Evolutionary conservation across 139 green algal genomes (phyloP), one percentile per base, ranked within the genome.

Genomic region (Chlorella vulgaris): DNA sequence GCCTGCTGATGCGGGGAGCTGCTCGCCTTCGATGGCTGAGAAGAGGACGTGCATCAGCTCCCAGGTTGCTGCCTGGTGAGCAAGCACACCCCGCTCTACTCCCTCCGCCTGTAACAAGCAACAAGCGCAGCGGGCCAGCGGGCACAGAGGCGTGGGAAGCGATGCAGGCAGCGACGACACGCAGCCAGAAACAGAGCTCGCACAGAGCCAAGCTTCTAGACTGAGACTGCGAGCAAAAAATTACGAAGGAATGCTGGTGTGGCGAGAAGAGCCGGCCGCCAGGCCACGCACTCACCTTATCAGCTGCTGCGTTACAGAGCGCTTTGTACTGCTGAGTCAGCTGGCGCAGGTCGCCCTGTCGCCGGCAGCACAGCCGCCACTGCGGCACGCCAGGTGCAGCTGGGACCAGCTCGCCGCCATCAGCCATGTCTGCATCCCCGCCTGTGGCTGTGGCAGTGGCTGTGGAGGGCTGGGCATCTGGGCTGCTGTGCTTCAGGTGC

Each of bases 1-100:
- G 28, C 33, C 31, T 18, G 15, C 31, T 40, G 0, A 3, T 8
- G 43, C 33, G 18, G 55, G 74, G 29, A 10, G 43, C 74, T 71
- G 42, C 70, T 85, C 81, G 3, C 81, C 81, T 15, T 61, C 62
- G 15, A 89, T 67, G 28, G 33, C 33, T 0, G 76, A 67, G 62
- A 93, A 93, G 24, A 93, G 84, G 53, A 90, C 87, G 53, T 92
- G 68, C 21, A 96, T 4, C 50, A 97, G 85, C 75, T 90, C 81
- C 93, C 93, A 97, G 35, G 89, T 86, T 51, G 90, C 85, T 1
- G 76, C 65, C 83, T 93, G 86, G 74, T 94, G 89, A 28, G 68
- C 75, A 66, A 89, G 67, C 43, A 80, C 61, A 2, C 51, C 74
- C 22, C 68, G 78, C 67, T 83, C 68, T 7, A 35, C 51, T 3